Conservation (phyloP, 176 grass and related monocot species). For the Phoenix dactylifera region DNA sequence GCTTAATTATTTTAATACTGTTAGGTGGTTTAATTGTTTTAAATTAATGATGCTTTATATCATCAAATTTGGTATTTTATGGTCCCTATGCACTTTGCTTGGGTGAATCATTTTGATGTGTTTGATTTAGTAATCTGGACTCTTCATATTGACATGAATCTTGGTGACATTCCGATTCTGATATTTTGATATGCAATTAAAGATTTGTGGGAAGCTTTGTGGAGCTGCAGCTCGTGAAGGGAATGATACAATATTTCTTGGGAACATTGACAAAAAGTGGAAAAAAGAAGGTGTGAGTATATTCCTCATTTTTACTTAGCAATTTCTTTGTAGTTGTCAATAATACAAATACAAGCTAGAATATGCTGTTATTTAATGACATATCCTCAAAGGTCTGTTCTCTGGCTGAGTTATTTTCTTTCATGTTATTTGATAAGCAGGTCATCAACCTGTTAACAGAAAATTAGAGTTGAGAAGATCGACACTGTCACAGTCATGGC, state of each 20-base stretch:
- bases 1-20: too few species aligned
- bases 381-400: background rate
- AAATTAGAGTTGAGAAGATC: conserved; percentile 53
- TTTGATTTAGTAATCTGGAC: too few species aligned
- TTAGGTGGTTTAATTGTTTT: too few species aligned
- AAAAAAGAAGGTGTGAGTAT: conserved; percentile 63
- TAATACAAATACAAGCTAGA: background rate
- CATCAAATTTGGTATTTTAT: too few species aligned
- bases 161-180: background rate
- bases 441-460: conserved; percentile 32
- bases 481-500: conserved; percentile 35
- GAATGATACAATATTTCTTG: conserved; percentile 55
- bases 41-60: too few species aligned
- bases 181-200: conserved; percentile 4
- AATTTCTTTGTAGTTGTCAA: background rate
- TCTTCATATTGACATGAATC: too few species aligned
- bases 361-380: background rate
- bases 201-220: conserved; percentile 55
- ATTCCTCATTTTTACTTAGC: background rate
- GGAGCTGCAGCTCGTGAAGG: conserved; percentile 38
- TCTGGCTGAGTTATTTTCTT: background rate
- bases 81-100: too few species aligned
- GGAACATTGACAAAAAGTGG: conserved; percentile 59
- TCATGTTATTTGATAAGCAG: conserved; percentile 21
- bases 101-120: too few species aligned